Evolutionary conservation across 495 filamentous ascomycete genomes (phyloP).

Genomic region (Sporormia fimetaria): DNA sequence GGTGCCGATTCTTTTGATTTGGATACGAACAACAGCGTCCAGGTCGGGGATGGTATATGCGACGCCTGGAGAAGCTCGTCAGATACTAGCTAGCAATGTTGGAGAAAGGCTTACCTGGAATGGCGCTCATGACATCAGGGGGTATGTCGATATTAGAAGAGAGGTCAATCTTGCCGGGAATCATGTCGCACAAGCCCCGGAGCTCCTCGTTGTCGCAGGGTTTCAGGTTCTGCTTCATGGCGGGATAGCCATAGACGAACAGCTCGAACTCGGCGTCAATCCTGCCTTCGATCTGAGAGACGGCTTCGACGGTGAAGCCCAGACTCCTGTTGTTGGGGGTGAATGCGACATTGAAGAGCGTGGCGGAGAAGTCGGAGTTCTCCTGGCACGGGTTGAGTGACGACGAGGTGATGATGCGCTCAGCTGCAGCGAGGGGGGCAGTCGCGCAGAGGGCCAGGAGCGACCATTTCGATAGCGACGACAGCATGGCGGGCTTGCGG

Average conservation of each 20-base stretch:
- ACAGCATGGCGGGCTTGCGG: conserved; percentile 20
- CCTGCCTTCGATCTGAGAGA: conserved; percentile 74
- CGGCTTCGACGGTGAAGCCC: conserved; percentile 64
- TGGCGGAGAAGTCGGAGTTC: conserved; percentile 75
- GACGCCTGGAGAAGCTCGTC: conserved; percentile 41
- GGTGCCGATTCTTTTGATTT: conserved; percentile 53
- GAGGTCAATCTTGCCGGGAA: conserved; percentile 67
- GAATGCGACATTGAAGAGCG: conserved; percentile 70
- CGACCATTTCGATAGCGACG: conserved; percentile 16
- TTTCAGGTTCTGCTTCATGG: conserved; percentile 52
- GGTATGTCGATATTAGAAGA: conserved; percentile 52
- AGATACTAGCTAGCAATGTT: not conserved
- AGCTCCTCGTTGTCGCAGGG: conserved; percentile 60
- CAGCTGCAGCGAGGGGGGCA: conserved; percentile 28
- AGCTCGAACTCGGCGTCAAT: conserved; percentile 68
- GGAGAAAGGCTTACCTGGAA: conserved; percentile 49
- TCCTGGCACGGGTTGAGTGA: conserved; percentile 35
- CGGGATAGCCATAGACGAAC: conserved; percentile 69
- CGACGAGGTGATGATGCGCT: conserved; percentile 30
- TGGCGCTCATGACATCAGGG: conserved; percentile 43
- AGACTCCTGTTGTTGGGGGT: conserved; percentile 63
- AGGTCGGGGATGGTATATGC: conserved; percentile 86
- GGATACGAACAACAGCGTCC: conserved; percentile 73
- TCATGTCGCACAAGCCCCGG: conserved; percentile 86
- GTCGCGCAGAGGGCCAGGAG: conserved; percentile 19